Conservation (phyloP, 2,329 filamentous ascomycete genomes). For the Penicillium sp. region DNA sequence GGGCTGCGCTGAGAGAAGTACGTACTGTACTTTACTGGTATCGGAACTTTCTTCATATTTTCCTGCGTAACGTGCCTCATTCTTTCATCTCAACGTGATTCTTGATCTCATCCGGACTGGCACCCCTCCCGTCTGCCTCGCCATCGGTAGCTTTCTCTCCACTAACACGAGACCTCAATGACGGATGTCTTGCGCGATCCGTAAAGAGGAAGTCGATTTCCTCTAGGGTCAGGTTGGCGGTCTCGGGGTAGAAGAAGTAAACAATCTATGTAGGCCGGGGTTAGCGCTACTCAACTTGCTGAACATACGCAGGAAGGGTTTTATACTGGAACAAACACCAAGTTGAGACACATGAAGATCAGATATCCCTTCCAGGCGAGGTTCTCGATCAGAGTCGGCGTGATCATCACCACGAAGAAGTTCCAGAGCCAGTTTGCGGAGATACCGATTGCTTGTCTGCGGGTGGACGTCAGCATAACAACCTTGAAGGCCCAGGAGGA, state of each 20-base stretch:
- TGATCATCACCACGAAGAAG: slow-evolving; percentile 44
- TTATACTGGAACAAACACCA: slow-evolving; percentile 36
- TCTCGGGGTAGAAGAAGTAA: slow-evolving; percentile 48
- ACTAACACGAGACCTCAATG: not conserved
- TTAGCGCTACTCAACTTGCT: not conserved
- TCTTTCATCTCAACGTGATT: not conserved
- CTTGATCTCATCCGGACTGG: not conserved
- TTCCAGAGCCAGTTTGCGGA: slow-evolving; percentile 51
- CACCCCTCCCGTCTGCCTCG: not conserved
- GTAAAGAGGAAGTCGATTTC: slow-evolving; percentile 45
- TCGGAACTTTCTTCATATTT: no score
- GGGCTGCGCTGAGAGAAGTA: not conserved
- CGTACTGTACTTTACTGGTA: not conserved
- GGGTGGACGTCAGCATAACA: not conserved
- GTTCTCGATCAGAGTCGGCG: slow-evolving; percentile 30
- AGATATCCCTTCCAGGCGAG: slow-evolving; percentile 36
- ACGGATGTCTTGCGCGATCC: slow-evolving; percentile 10
- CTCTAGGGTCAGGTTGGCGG: slow-evolving; percentile 42
- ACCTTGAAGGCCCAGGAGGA: not conserved
- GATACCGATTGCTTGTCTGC: slow-evolving; percentile 43
- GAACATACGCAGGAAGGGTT: not conserved
- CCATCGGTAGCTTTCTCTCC: not conserved
- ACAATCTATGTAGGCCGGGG: slow-evolving; percentile 26
- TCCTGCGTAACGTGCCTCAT: not conserved
- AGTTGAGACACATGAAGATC: slow-evolving; percentile 35